Conservation (phyloP, 306 rosid species). For the Cicer cuneatum region DNA sequence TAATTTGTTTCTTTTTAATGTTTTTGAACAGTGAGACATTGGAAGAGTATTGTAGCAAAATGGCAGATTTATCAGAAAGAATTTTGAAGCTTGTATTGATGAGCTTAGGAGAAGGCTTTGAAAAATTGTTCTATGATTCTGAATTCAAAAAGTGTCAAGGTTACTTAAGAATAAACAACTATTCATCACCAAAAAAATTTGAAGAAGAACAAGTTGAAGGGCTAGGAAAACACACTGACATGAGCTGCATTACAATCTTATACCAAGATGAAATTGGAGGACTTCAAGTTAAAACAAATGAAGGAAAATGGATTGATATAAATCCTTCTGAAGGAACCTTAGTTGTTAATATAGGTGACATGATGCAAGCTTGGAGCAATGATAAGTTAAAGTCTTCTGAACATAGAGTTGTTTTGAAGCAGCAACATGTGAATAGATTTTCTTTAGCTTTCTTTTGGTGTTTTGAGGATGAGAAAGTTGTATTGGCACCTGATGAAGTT, state of each 20-base stretch:
- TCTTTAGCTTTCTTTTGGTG: constrained; percentile 96
- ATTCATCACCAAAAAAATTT: constrained; percentile 59
- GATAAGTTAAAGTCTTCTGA: constrained; percentile 81
- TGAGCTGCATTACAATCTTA: constrained; percentile 86
- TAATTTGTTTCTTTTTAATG: constrained; percentile 16
- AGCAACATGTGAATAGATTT: constrained; percentile 64
- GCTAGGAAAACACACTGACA: constrained; percentile 96
- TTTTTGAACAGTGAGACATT: constrained; percentile 65
- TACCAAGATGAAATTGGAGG: constrained; percentile 91
- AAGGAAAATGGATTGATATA: constrained; percentile 85
- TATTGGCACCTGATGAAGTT: constrained; percentile 74
- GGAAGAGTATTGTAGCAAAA: constrained; percentile 84
- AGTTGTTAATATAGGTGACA: constrained; percentile 87
- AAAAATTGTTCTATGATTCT: constrained; percentile 53
- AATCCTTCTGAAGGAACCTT: constrained; percentile 75
- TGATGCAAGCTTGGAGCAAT: constrained; percentile 97
- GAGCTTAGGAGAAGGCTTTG: constrained; percentile 73
- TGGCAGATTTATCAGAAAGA: constrained; percentile 73
- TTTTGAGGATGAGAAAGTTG: constrained; percentile 75
- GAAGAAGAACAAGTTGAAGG: constrained; percentile 70
- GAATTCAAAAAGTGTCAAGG: constrained; percentile 86
- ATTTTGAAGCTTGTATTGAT: constrained; percentile 60
- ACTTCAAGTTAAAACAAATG: constrained; percentile 81
- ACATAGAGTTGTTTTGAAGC: constrained; percentile 78
- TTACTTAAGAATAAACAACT: constrained; percentile 84